Base-by-base conservation (phyloP, 768 basidiomycete species). In the Termitomyces sp. region DNA sequence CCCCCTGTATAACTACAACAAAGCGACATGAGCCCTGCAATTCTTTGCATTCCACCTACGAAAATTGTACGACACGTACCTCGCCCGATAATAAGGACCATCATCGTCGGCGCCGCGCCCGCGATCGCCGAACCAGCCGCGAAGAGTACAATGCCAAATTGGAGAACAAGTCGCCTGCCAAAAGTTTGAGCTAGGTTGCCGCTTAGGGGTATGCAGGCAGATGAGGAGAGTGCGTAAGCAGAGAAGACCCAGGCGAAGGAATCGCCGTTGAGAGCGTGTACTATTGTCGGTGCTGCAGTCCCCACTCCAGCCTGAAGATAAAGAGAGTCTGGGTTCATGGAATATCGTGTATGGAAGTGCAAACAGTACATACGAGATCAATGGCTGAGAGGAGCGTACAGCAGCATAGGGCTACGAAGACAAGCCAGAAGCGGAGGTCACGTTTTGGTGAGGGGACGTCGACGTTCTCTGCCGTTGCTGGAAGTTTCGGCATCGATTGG, bases 121-220 rank as follows among this genome's bases (percentile, higher is more conserved):
- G 53, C 33, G 20, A 63, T 49, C 16, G 62, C 55, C 13, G 53
- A 55, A n/a, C 62, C 62, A 33, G 55, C 39, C 22, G 58, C 55
- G 33, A 63, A 63, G 7, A 63, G 20, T 20, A 59, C 1, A 22
- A 63, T 63, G 15, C 57, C 57, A n/a, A n/a, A n/a, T n/a, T n/a
- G n/a, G n/a, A n/a, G n/a, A n/a, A 52, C 45, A 28, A 58, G 58
- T 15, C n/a, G n/a, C 55, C 62, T 57, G 6, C 62, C 62, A 36
- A 63, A 63, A n/a, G 75, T 69, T 53, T 77, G 63, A 2, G 74
- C 74, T 1, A 76, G 53, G 35, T 68, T 67, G 0, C 75, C 76
- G 11, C 63, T 68, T 51, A 75, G 45, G 5, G 76, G 74, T 13
- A 76, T 64, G 45, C 74, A 66, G 0, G 75, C 73, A 0, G 76